Percentiles rank a stretch among this genome's conserved stretches.
Conservation (phyloP, 2,329 filamentous ascomycete genomes). For the Blastomyces emzantsi region DNA sequence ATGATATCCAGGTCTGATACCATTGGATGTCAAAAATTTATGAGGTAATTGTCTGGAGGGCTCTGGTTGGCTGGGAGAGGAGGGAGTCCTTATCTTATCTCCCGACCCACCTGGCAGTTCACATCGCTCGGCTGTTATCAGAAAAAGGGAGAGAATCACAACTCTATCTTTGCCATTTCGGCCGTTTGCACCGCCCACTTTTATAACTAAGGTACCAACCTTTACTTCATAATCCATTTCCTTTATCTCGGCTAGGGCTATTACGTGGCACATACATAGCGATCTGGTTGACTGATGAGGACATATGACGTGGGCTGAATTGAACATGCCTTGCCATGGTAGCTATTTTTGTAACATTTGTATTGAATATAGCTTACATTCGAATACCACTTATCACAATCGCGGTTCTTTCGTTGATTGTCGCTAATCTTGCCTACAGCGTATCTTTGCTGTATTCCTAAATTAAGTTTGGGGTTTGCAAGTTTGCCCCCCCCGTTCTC, state of each 20-base stretch:
- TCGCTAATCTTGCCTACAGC: neutral
- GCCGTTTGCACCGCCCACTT: neutral
- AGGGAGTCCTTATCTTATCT: slow-evolving; percentile 7
- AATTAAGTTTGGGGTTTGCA: neutral
- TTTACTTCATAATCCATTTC: no score
- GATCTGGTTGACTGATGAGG: neutral
- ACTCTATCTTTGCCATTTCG: neutral
- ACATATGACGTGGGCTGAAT: neutral
- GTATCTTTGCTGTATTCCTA: neutral
- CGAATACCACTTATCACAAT: neutral
- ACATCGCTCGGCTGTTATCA: neutral
- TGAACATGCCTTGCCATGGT: neutral
- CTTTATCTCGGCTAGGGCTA: no score
- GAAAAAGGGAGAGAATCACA: neutral
- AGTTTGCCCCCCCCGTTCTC: neutral
- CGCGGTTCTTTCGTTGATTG: neutral
- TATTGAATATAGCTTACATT: neutral
- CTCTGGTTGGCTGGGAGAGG: neutral
- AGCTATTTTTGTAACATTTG: neutral
- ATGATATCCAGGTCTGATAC: neutral
- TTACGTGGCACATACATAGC: no score
- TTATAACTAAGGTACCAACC: no score
- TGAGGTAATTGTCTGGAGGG: neutral
- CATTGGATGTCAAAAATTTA: neutral
- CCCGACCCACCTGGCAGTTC: neutral